phyloP scores from a whole-genome alignment of 345 rosid genomes.

The Salix dunnii region DNA sequence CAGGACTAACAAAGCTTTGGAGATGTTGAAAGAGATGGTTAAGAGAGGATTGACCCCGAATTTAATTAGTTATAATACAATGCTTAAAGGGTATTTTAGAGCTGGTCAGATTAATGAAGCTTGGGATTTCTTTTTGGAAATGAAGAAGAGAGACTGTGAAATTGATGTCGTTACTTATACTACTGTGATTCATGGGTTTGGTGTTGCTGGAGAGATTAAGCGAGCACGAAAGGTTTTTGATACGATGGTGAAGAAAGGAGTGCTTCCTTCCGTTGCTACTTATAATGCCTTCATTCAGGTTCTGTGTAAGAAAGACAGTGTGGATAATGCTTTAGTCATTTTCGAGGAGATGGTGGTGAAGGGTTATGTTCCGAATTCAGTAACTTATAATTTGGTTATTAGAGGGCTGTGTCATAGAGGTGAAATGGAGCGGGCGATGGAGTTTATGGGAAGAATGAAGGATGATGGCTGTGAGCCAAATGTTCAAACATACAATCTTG shows the following conservation, averaged over 20 bases:
- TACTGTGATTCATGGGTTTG: conserved; percentile 75
- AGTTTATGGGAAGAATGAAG: conserved; percentile 62
- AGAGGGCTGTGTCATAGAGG: conserved; percentile 81
- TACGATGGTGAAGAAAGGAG: conserved; percentile 65
- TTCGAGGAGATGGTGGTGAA: conserved; percentile 78
- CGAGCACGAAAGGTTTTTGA: conserved; percentile 61
- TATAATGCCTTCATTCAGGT: conserved; percentile 87
- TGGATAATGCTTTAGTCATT: conserved; percentile 62
- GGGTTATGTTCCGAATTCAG: conserved; percentile 65
- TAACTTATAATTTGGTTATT: conserved; percentile 66
- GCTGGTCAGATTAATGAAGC: conserved; percentile 76
- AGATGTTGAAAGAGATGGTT: conserved; percentile 81
- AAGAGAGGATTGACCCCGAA: conserved; percentile 61
- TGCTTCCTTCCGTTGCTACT: conserved; percentile 83
- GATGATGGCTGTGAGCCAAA: conserved; percentile 61
- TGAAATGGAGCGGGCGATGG: conserved; percentile 56
- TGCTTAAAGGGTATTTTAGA: conserved; percentile 77
- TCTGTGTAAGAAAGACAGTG: conserved; percentile 79
- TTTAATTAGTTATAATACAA: conserved; percentile 60
- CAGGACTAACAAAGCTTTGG: conserved; percentile 68
- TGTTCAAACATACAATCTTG: conserved; percentile 72
- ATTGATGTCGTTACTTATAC: conserved; percentile 79
- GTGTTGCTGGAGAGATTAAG: conserved; percentile 63
- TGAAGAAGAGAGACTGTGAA: conserved; percentile 74
- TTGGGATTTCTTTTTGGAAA: conserved; percentile 80